Evolutionary conservation across 2,329 filamentous ascomycete genomes (phyloP), one percentile per base, ranked within the genome.

Genomic region (Epicoccum nigrum): DNA sequence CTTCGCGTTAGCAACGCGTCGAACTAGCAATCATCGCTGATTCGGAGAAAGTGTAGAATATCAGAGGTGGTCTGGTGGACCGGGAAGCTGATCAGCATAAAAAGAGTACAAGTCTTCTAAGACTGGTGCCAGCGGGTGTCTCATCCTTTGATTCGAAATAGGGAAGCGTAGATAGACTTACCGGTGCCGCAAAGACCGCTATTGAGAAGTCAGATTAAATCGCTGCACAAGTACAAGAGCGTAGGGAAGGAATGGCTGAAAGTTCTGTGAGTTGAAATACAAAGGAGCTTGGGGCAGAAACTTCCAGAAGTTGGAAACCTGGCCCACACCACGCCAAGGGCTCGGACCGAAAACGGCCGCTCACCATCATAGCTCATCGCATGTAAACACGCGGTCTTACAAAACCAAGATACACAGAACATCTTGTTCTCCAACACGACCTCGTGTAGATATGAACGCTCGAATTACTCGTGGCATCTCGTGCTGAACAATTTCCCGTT

Each of bases 61-160:
- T 63, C 59, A 65, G 62, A 61, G 52, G 59, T 58, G 55, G 63
- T 61, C 58, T 64, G 49, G 45, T 56, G 54, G 61, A 62, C 77
- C 76, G 74, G 73, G 75, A 75, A 82, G 81, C 82, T 83, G 78
- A 74, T 85, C 83, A 80, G 81, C 83, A 85, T 72, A 74, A 76
- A 81, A 79, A 83, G 79, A 83, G 79, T 80, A 83, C 80, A 82
- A 83, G 76, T 82, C 80, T 79, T 81, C 77, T 85, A 75, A 79
- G 83, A 82, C 83, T 85, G 83, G 83, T 86, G 83, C 83, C 83
- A 86, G 83, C 83, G 79, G 74, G 75, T 69, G 71, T 69, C 81
- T 85, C 83, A 84, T 86, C 83, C 82, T 66, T 58, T 51, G 48
- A 63, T 50, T 27, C 15, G 41, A 23, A 30, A 16, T 21, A 17